A percentile compares a stretch with the other conserved stretches of the same genome.
These are phyloP conservation scores for Macrocybe sp. DNA, from an alignment of 1,284 basidiomycete genomes.

Conservation along the genomic window DNA sequence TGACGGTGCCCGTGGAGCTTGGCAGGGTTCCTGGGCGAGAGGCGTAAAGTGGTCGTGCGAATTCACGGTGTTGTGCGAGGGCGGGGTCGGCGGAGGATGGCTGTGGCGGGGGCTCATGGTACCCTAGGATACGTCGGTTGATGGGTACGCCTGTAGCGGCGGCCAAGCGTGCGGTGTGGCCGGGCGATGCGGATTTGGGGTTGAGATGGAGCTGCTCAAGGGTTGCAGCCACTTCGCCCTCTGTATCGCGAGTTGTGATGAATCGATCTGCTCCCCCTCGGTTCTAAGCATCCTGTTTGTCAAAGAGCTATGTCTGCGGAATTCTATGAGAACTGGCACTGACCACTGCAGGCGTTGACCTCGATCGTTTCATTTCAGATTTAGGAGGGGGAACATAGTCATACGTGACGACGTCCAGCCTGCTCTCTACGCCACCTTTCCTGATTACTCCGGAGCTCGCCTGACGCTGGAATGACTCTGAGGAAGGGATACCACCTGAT, in stretches of 20 bases:
- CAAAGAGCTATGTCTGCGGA: constrained; percentile 2
- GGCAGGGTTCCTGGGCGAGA: constrained; percentile 57
- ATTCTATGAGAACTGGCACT: constrained; percentile 18
- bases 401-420: constrained; percentile 64
- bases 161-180: constrained; percentile 71
- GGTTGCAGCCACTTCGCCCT: constrained; percentile 45
- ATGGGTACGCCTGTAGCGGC: constrained; percentile 69
- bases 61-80: constrained; percentile 68
- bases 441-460: constrained; percentile 63
- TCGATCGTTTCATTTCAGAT: constrained; percentile 64
- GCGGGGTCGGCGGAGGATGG: constrained; percentile 64
- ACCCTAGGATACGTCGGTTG: constrained; percentile 71
- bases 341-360: constrained; percentile 59
- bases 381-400: constrained; percentile 42
- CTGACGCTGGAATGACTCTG: constrained; percentile 54
- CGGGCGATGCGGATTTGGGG: constrained; percentile 58
- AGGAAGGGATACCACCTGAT: constrained; percentile 41
- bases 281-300: constrained; percentile 6
- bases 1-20: constrained; percentile 61
- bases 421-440: constrained; percentile 70
- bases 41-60: constrained; percentile 66
- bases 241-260: constrained; percentile 58
- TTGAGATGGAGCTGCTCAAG: constrained; percentile 62
- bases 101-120: constrained; percentile 71
- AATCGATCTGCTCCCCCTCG: constrained; percentile 52